These are phyloP conservation scores for Xylariaceae sp. DNA, from an alignment of 2,329 filamentous ascomycete genomes.

Conservation along the genomic window DNA sequence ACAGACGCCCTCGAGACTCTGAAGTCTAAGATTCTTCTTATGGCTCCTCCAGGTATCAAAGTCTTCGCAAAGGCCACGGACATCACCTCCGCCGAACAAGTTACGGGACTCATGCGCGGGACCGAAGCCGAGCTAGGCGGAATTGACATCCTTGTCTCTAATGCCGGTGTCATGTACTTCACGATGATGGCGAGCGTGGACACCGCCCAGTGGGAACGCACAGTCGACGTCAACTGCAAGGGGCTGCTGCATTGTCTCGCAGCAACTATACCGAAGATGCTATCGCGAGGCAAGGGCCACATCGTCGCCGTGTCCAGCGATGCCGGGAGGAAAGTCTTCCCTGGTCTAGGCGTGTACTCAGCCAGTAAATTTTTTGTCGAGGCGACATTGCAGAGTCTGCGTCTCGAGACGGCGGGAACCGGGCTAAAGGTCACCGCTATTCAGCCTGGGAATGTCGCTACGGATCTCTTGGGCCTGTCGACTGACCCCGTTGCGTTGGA, in stretches of 20 bases:
- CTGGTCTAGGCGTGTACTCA: conserved; percentile 76
- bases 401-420: conserved; percentile 70
- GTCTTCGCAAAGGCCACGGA: conserved; percentile 68
- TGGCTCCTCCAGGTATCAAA: conserved; percentile 49
- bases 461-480: conserved; percentile 69
- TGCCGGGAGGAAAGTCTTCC: conserved; percentile 77
- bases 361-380: conserved; percentile 85
- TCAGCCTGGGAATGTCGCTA: conserved; percentile 74
- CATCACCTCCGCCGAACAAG: conserved; percentile 63
- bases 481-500: conserved; percentile 73
- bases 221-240: conserved; percentile 84
- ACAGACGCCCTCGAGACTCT: conserved; percentile 64
- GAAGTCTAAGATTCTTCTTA: conserved; percentile 59
- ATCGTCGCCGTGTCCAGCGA: conserved; percentile 80
- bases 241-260: conserved; percentile 71
- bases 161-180: conserved; percentile 84
- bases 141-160: conserved; percentile 74
- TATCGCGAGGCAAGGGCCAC: conserved; percentile 64
- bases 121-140: conserved; percentile 62
- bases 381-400: conserved; percentile 69
- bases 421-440: conserved; percentile 70
- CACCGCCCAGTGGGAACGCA: conserved; percentile 73
- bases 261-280: conserved; percentile 66
- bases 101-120: conserved; percentile 60
- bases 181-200: conserved; percentile 79